Evolutionary conservation across 2,329 filamentous ascomycete genomes (phyloP), one percentile per base, ranked within the genome.

Genomic region (Aspergillus novoparasiticus): DNA sequence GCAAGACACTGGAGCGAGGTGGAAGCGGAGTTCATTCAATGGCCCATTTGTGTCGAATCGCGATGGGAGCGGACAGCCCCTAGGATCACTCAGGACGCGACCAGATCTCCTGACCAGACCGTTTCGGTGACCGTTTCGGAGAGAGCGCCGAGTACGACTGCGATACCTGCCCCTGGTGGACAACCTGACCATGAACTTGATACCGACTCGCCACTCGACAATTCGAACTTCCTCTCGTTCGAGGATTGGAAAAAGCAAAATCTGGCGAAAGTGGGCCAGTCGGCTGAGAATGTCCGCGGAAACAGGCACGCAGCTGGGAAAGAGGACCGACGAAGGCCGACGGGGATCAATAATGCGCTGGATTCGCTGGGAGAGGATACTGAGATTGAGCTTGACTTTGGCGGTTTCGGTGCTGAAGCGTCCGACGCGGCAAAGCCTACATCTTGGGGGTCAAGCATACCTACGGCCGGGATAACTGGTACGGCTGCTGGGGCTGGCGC

Each of bases 181-280:
- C 56, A 53, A 61, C 74, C 19, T 73, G 67, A 80, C 14, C 71
- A 79, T 19, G 85, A 88, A 60, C 74, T 82, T 19, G 89, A 91
- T 62, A 82, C 83, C 6, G 90, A 91, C 55, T 89, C 87, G 2
- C 84, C 86, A 0, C 82, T 90, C 12, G 89, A 92, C 72, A 91
- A 92, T 69, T 86, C 89, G 53, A 90, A 93, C 8, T 98, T 98
- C 76, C 88, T 98, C 71, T 97, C 95, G 0, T 99, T 99, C 71
- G 95, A 98, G 75, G 94, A 98, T 72, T 99, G 95, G 95, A 98
- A 97, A 80, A 92, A 90, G 73, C 91, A 94, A 82, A 97, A 96
- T 80, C 81, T 98, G 21, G 91, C 90, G 58, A 92, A 93, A 74
- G 90, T 88, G 4, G 94, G 93, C 14, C 94, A 97, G 73, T 93